Base-by-base conservation (phyloP, 257 asterid genomes). In the Rehmannia glutinosa region DNA sequence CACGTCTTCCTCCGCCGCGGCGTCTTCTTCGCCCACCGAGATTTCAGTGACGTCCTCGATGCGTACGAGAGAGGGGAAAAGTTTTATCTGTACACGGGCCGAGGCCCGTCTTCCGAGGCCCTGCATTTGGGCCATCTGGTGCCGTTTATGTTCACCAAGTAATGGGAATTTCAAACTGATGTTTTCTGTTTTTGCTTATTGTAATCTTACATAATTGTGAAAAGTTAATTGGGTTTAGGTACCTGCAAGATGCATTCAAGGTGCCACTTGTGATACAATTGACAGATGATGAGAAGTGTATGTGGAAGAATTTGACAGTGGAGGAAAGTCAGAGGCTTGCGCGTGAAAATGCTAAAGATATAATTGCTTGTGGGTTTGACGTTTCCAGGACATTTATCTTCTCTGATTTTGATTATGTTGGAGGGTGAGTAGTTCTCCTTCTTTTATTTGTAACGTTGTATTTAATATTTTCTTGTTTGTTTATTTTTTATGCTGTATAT, bases 1-100 rank as follows among this genome's bases (percentile, higher is more conserved):
- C 99, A 94, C 69, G 95, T 87, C 13, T 94, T 94, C 73, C 99
- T 94, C 82, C 99, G 99, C 60, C 99, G 99, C 0, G 96, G 97
- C 28, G 95, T 91, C 24, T 91, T 94, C 76, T 91, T 94, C 61
- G 97, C 97, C 56, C 99, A 94, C 79, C 89, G 99, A 0, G 99
- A 91, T 74, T 77, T 94, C 50, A 75, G 2, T 20, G 91, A 88
- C 39, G 46, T 94, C 46, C 86, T 94, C 32, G 96, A 91, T 55
- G 83, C 85, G 12, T 91, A 85, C 64, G 97, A 88, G 64, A 85
- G 71, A 39, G 99, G 99, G 6, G 91, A 91, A 10, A 94, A 85
- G 76, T 94, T 94, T 20, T 94, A 91, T 70, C 78, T 94, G 19
- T 94, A 94, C 64, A 94, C 99, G 0, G 97, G 99, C 19, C 89